Conservation (phyloP, 306 rosid species). For the Canavalia ensiformis region DNA sequence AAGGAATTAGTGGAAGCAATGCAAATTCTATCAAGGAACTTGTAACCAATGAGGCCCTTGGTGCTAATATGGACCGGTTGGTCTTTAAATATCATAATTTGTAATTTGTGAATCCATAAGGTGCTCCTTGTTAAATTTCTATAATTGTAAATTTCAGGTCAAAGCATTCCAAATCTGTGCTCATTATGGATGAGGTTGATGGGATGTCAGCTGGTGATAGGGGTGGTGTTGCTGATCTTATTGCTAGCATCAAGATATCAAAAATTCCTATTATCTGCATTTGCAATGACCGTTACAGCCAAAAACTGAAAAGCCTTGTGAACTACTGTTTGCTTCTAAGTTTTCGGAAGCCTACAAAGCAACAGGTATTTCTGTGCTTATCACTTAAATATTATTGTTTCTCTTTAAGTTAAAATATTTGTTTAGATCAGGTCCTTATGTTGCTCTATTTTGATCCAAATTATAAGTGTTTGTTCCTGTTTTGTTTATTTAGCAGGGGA, state of each 20-base stretch:
- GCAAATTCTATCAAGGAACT: slow-evolving; percentile 90
- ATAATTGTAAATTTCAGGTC: slow-evolving; percentile 67
- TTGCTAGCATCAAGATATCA: slow-evolving; percentile 89
- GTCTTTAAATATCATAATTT: slow-evolving; percentile 53
- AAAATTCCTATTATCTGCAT: slow-evolving; percentile 97
- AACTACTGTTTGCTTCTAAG: slow-evolving; percentile 92
- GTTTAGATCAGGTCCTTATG: slow-evolving; percentile 32
- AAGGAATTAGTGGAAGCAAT: slow-evolving; percentile 93
- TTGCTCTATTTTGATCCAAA: slow-evolving; percentile 4
- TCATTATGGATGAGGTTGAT: slow-evolving; percentile 98
- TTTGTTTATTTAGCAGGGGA: slow-evolving; percentile 30
- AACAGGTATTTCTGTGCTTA: slow-evolving; percentile 69
- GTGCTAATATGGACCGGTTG: slow-evolving; percentile 65
- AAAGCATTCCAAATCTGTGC: slow-evolving; percentile 78
- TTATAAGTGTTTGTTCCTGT: slow-evolving; percentile 36
- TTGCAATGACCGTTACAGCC: slow-evolving; percentile 98
- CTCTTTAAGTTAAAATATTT: slow-evolving; percentile 8
- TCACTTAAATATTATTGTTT: slow-evolving; percentile 6
- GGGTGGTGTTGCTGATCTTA: slow-evolving; percentile 97
- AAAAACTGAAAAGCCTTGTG: slow-evolving; percentile 93
- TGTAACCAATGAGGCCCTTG: slow-evolving; percentile 71
- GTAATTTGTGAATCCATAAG: slow-evolving; percentile 33
- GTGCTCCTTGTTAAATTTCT: slow-evolving; percentile 33
- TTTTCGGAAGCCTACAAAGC: slow-evolving; percentile 93
- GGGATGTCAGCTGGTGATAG: slow-evolving; percentile 99